Base-by-base conservation (phyloP, 495 filamentous ascomycete genomes). In the Tuber microsphaerosporum region DNA sequence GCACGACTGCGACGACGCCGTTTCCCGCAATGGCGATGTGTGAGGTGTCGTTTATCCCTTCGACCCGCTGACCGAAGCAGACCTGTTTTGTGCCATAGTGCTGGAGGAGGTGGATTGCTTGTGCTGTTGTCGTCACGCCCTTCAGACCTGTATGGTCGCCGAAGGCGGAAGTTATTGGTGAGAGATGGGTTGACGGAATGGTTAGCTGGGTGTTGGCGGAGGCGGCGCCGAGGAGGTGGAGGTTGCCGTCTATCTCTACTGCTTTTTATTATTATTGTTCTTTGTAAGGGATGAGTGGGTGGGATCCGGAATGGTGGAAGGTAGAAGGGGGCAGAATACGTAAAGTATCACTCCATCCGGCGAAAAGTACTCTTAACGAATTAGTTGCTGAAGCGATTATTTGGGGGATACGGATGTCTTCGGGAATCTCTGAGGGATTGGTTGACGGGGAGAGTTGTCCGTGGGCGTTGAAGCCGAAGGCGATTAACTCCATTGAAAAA, bases 11-110 rank as follows among this genome's bases (percentile, higher is more conserved):
- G 14, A 61, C 45, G n/a, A 69, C 26, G 17, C 80, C 80, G 34
- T 82, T 82, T 37, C 80, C 80, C 17, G 80, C 76, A 46, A 82
- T 73, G 69, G 72, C 73, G 48, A 82, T 75, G 22, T 75, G 68
- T 37, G 48, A 20, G 31, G 80, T 41, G 16, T 74, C 39, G 5
- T 56, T 43, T 20, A 51, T 45, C 7, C 45, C 34, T 22, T 37
- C 26, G 20, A 71, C 46, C 6, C 20, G n/a, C 22, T 71, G 39
- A 22, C 68, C 71, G 22, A 73, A 48, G 61, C 42, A 20, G 22
- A 71, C n/a, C 31, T 61, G 39, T 48, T 43, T 48, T 26, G 26
- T 51, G 39, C 42, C 44, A 22, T 26, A n/a, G 61, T 65, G 39
- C 17, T 61, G 44, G 17, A 34, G 12, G 44, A 75, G 73, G 1